Conservation (phyloP, 352 stramenopile genomes). For the Plasmopara halstedii region DNA sequence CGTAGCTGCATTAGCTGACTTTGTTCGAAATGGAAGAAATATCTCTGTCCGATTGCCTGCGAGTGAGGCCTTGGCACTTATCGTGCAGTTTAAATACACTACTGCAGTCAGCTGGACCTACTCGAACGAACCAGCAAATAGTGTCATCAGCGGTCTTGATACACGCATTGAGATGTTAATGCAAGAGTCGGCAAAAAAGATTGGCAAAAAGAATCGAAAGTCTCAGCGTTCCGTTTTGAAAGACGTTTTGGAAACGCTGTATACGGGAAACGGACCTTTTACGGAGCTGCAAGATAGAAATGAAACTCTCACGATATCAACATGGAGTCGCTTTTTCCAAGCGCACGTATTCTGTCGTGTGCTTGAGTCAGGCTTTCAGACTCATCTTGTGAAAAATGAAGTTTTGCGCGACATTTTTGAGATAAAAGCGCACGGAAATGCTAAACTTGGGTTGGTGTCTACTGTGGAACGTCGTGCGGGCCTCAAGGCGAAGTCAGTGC, state of each 20-base stretch:
- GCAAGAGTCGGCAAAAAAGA: conserved; percentile 54
- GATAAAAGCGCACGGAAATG: conserved; percentile 37
- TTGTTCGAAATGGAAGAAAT: conserved; percentile 44
- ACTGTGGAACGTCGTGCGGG: conserved; percentile 40
- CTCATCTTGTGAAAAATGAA: conserved; percentile 45
- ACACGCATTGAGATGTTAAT: conserved; percentile 52
- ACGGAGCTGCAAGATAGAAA: conserved; percentile 45
- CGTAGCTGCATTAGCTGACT: conserved; percentile 38
- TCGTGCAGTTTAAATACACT: conserved; percentile 59
- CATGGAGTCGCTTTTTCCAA: conserved; percentile 61
- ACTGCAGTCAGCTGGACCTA: conserved; percentile 38
- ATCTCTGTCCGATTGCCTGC: conserved; percentile 31
- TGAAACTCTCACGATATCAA: conserved; percentile 43
- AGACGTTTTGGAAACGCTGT: conserved; percentile 55
- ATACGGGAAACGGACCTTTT: conserved; percentile 44
- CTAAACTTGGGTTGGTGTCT: conserved; percentile 40
- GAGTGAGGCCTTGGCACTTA: conserved; percentile 49
- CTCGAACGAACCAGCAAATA: conserved; percentile 27
- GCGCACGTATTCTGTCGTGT: conserved; percentile 47
- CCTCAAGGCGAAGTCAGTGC: conserved; percentile 38
- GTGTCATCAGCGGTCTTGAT: conserved; percentile 39
- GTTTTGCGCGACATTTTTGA: conserved; percentile 59
- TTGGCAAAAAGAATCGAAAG: conserved; percentile 71
- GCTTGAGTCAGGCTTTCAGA: conserved; percentile 52
- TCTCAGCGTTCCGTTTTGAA: conserved; percentile 56